Percentiles rank a stretch among this genome's conserved stretches.
Conservation (phyloP, 1,139 yeast species). For the Diutina neorugosa region DNA sequence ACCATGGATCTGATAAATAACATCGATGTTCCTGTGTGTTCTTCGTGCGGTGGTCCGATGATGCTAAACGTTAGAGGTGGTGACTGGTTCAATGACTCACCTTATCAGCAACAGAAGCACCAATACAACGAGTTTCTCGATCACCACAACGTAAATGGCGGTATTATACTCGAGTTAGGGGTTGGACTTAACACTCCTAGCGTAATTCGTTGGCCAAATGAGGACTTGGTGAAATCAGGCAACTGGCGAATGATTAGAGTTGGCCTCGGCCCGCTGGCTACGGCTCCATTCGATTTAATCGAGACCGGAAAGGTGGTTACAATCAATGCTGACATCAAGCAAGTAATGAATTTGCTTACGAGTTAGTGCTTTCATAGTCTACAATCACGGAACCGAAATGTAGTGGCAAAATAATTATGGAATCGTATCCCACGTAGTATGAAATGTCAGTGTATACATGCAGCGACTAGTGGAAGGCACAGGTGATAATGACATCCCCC, state of each 20-base stretch:
- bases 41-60: not conserved
- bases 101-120: not conserved
- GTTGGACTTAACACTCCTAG: conserved; percentile 1
- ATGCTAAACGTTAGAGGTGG: not conserved
- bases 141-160: not conserved
- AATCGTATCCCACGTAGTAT: too few relatives aligned
- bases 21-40: not conserved
- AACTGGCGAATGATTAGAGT: not conserved
- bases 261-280: not conserved
- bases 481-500: too few relatives aligned
- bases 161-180: not conserved
- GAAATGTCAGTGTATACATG: too few relatives aligned
- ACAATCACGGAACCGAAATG: too few relatives aligned
- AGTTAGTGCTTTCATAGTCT: not conserved
- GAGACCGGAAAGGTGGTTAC: not conserved
- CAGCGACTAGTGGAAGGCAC: too few relatives aligned
- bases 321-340: not conserved
- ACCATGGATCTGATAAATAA: not conserved
- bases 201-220: not conserved
- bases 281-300: not conserved
- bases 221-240: not conserved
- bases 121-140: not conserved
- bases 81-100: not conserved
- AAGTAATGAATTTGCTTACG: not conserved
- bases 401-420: too few relatives aligned